phyloP scores from a whole-genome alignment of 371 early-diverging fungal genomes.

The Lichtheimia ornata region DNA sequence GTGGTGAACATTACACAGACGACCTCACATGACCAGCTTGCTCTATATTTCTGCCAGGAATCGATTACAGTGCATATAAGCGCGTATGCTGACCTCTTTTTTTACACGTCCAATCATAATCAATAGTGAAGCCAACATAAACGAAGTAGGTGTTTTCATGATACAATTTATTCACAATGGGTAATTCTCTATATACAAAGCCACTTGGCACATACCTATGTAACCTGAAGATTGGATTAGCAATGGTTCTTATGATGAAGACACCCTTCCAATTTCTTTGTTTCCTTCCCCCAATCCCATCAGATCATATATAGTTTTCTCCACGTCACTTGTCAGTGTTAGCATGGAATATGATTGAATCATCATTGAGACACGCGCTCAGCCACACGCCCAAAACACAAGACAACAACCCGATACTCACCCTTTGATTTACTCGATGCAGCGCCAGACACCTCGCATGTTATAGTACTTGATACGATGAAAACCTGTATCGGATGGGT shows the following conservation, averaged over 20 bases:
- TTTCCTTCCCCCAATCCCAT: background rate
- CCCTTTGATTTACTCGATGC: background rate
- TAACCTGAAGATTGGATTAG: too few species aligned
- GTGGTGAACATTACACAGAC: too few species aligned
- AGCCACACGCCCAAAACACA: too few species aligned
- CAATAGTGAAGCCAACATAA: background rate
- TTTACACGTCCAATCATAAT: too few species aligned
- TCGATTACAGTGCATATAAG: too few species aligned
- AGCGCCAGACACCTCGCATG: background rate
- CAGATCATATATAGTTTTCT: conserved; percentile 3
- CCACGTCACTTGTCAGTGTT: conserved; percentile 3
- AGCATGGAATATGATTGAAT: conserved; percentile 1
- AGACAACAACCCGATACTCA: too few species aligned
- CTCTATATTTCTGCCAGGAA: too few species aligned
- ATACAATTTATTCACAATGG: background rate
- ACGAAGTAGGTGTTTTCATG: background rate
- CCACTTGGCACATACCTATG: background rate
- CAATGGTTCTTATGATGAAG: background rate
- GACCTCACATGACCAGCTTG: too few species aligned
- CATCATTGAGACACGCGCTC: background rate
- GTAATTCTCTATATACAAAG: background rate
- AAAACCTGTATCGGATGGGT: background rate
- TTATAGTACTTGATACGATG: background rate
- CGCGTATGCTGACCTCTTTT: too few species aligned
- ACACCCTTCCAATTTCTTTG: background rate